Percentiles rank a stretch among this genome's conserved stretches.
Evolutionary conservation across 768 basidiomycete species (phyloP).

Genomic region (Asterophora parasitica): DNA sequence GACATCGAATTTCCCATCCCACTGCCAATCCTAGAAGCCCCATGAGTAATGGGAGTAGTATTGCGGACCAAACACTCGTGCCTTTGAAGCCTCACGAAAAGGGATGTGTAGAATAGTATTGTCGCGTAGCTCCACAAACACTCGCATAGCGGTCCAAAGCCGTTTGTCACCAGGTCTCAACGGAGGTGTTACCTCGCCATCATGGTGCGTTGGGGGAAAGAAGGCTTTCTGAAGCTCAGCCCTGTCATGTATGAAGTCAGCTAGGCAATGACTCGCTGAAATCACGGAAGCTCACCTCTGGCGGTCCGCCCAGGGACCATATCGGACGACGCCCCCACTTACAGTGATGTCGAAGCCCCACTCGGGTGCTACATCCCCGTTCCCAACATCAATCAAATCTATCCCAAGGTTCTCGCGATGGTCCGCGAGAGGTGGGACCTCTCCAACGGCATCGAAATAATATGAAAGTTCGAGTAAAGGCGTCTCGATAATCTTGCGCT

Average conservation of each 20-base stretch:
- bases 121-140: slow-evolving; percentile 78
- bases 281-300: slow-evolving; percentile 53
- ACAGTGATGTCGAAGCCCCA: slow-evolving; percentile 89
- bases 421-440: slow-evolving; percentile 47
- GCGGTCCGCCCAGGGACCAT: slow-evolving; percentile 96
- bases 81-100: slow-evolving; percentile 89
- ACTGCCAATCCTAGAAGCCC: slow-evolving; percentile 77
- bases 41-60: slow-evolving; percentile 5
- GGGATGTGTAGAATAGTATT: slow-evolving; percentile 80
- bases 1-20: slow-evolving; percentile 59
- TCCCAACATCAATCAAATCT: slow-evolving; percentile 69
- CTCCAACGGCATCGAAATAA: slow-evolving; percentile 80
- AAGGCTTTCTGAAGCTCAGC: slow-evolving; percentile 75
- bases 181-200: slow-evolving; percentile 48
- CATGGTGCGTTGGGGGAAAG: slow-evolving; percentile 76
- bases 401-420: slow-evolving; percentile 23
- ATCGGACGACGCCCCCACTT: slow-evolving; percentile 69
- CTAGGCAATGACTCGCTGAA: not conserved
- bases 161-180: slow-evolving; percentile 77
- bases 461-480: slow-evolving; percentile 77
- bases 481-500: slow-evolving; percentile 77
- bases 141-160: slow-evolving; percentile 74
- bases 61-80: slow-evolving; percentile 17
- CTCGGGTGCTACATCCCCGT: slow-evolving; percentile 84
- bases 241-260: slow-evolving; percentile 30